Evolutionary conservation across 179 eudicot genomes (phyloP), one percentile per base, ranked within the genome.

Genomic region (Pouteria campechiana): DNA sequence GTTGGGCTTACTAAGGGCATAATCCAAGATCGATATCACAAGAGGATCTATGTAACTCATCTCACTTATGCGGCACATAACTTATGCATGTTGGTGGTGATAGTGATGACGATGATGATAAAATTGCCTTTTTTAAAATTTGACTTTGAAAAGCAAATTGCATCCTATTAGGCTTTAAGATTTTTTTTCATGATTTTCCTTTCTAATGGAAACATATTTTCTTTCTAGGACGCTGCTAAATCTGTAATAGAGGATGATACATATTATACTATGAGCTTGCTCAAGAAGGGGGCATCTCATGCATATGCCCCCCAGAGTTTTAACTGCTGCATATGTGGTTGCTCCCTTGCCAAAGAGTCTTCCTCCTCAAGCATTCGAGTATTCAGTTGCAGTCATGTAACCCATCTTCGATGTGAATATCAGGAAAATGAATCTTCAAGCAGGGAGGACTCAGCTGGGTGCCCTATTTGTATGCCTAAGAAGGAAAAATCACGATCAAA

Each of bases 181-280:
- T n/a, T n/a, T n/a, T n/a, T n/a, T n/a, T n/a, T n/a, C n/a, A n/a
- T n/a, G n/a, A n/a, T n/a, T n/a, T n/a, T n/a, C n/a, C n/a, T n/a
- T n/a, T n/a, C n/a, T n/a, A n/a, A n/a, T n/a, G n/a, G n/a, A n/a
- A n/a, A n/a, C n/a, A n/a, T n/a, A n/a, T 31, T 58, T 34, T 35
- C 42, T 3, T 51, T 35, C 46, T 56, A 90, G 98, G 98, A 90
- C 60, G 76, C 95, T 46, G 98, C 98, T 22, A 85, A 71, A 64
- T 76, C 81, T 44, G 57, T 90, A 67, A 85, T 90, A 43, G 95
- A 90, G 65, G 90, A 85, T 60, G 98, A 90, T 66, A 78, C 90
- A 25, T 85, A 69, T 58, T 85, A 81, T 45, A 78, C 83, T 43
- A 68, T 86, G 93, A 90, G 75, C 52, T 47, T 79, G 43, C 87